Evolutionary conservation across 306 rosid genomes (phyloP).

Genomic region (Sphenostylis stenocarpa): DNA sequence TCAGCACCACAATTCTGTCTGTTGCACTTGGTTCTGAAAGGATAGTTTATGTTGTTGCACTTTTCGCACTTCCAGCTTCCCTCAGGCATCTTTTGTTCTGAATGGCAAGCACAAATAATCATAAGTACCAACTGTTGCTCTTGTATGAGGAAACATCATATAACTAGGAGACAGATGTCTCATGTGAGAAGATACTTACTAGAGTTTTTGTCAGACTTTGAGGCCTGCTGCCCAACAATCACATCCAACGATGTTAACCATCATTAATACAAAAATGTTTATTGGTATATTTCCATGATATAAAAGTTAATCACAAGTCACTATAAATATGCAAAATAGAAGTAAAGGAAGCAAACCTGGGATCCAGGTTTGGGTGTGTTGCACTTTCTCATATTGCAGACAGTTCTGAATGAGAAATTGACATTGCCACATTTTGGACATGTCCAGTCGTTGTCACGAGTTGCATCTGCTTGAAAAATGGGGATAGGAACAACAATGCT

Average conservation of each 20-base stretch:
- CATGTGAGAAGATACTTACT: constrained; percentile 59
- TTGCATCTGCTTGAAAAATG: constrained; percentile 46
- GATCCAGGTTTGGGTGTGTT: constrained; percentile 98
- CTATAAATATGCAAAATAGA: neutral
- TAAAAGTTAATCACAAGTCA: neutral
- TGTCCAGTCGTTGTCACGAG: constrained; percentile 98
- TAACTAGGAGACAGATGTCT: neutral
- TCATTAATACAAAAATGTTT: neutral
- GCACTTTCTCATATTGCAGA: constrained; percentile 99
- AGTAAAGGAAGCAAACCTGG: constrained; percentile 58
- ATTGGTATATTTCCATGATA: neutral
- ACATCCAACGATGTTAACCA: constrained; percentile 34
- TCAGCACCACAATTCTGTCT: constrained; percentile 99
- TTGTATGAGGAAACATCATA: constrained; percentile 12
- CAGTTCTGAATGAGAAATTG: constrained; percentile 90
- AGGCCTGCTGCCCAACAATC: constrained; percentile 53
- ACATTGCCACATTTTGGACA: constrained; percentile 99
- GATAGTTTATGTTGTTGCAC: constrained; percentile 93
- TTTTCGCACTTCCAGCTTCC: constrained; percentile 99
- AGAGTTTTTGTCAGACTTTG: constrained; percentile 76
- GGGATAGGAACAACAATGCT: neutral
- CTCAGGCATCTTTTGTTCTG: constrained; percentile 97
- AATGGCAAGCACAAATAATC: constrained; percentile 21
- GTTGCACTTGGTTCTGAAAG: constrained; percentile 98
- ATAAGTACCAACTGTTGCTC: constrained; percentile 28